Base-by-base conservation (phyloP, 1,284 basidiomycete species). In the Moesziomyces aphidis region DNA sequence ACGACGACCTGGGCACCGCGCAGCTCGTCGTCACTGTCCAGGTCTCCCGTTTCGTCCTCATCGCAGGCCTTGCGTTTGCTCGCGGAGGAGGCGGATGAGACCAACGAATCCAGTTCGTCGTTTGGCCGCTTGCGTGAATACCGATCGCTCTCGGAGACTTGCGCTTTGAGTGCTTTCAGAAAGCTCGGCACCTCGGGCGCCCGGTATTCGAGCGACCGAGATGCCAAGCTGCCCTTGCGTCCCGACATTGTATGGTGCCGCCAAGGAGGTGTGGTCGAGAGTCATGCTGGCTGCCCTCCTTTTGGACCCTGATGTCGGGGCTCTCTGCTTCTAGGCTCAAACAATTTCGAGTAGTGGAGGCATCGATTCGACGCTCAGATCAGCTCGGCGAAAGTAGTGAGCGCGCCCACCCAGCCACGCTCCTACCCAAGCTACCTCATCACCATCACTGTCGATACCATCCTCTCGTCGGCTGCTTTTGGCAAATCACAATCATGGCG, bases 1-100 rank as follows among this genome's bases (percentile, higher is more conserved):
- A 82, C 75, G 22, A 82, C 80, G 5, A 82, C 65, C 59, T 79
- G 77, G 2, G 80, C 80, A 5, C 72, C 71, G 9, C 50, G 51
- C 31, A 73, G 43, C 13, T 80, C 79, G 22, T 76, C 67, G 6
- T 76, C 75, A 46, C 63, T 56, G 13, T 72, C 73, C 10, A 58
- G 45, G 0, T n/a, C 22, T 61, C 9, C 7, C 46, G 6, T 56
- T 48, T 47, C 43, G 4, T 61, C 49, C 0, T 45, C 53, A 4
- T 57, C 31, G 0, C 19, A 1, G 1, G 24, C 50, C 23, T 58
- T 61, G 2, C 60, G 47, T 6, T 55, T 67, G 4, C 26, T 49
- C 1, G 59, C 50, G 7, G 47, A 23, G 5, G 70, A 49, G 5
- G 50, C 49, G 11, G 54, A 61, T 1, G 53, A 21, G 24, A 73